Conservation (phyloP, 2,329 filamentous ascomycete species). For the Talaromyces sp. region DNA sequence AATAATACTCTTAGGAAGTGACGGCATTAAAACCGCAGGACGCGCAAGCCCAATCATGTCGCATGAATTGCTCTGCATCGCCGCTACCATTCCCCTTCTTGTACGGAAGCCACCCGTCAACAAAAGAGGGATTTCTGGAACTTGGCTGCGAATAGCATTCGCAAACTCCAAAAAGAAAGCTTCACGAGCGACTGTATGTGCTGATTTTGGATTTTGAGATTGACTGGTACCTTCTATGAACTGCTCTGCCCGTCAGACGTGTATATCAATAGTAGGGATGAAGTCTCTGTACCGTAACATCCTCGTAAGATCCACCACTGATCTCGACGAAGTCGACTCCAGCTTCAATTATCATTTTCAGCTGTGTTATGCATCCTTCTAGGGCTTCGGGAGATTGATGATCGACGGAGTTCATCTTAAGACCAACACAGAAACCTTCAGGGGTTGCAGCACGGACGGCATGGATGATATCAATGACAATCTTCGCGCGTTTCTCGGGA, state of each 20-base stretch:
- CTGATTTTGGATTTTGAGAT: constrained; percentile 4
- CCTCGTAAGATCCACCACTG: constrained; percentile 58
- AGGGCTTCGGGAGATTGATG: constrained; percentile 33
- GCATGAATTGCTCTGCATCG: constrained; percentile 46
- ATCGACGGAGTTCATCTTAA: constrained; percentile 53
- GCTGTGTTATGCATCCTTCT: constrained; percentile 56
- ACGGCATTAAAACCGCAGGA: constrained; percentile 45
- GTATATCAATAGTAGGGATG: neutral
- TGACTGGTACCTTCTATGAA: constrained; percentile 32
- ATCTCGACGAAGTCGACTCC: constrained; percentile 64
- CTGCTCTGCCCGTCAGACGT: constrained; percentile 19
- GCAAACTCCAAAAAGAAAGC: constrained; percentile 69
- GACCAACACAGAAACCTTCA: constrained; percentile 43
- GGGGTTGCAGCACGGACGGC: constrained; percentile 44
- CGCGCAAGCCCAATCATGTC: constrained; percentile 51
- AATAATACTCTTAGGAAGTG: constrained; percentile 8
- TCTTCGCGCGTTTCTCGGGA: constrained; percentile 44
- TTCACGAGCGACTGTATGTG: constrained; percentile 55
- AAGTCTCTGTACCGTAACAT: constrained; percentile 42
- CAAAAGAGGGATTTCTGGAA: constrained; percentile 50
- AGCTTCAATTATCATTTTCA: constrained; percentile 42
- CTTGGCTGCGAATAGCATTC: constrained; percentile 46
- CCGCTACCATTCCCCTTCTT: constrained; percentile 49
- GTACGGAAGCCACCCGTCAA: constrained; percentile 64
- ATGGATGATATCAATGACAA: constrained; percentile 46